These are phyloP conservation scores for Pythium guiyangense DNA, from an alignment of 352 stramenopile species.

Conservation along the genomic window DNA sequence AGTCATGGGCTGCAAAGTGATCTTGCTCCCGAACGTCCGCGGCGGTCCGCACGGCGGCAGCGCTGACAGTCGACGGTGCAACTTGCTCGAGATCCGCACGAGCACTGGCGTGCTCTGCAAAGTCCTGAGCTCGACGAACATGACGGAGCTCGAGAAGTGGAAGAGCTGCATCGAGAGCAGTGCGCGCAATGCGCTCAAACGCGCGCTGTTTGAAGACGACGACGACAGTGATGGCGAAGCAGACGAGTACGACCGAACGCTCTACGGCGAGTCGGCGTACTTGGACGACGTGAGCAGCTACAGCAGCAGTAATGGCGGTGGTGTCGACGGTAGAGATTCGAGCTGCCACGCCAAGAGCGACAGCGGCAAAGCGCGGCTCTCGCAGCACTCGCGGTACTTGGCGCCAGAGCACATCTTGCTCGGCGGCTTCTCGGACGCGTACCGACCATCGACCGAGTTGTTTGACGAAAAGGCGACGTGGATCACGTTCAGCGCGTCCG, in stretches of 20 bases:
- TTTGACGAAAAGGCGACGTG: slow-evolving; percentile 52
- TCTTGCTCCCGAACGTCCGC: slow-evolving; percentile 42
- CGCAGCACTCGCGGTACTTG: slow-evolving; percentile 20
- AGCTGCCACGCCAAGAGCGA: slow-evolving; percentile 8
- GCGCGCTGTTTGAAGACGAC: slow-evolving; percentile 9
- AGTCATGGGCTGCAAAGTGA: slow-evolving; percentile 59
- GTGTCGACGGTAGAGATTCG: slow-evolving; percentile 8
- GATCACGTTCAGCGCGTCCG: slow-evolving; percentile 70
- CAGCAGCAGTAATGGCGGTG: slow-evolving; percentile 15
- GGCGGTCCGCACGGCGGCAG: slow-evolving; percentile 36
- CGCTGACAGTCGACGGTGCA: slow-evolving; percentile 14
- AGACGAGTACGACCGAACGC: slow-evolving; percentile 27
- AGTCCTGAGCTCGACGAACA: slow-evolving; percentile 57
- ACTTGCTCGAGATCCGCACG: slow-evolving; percentile 61
- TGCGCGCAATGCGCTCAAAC: slow-evolving; percentile 33
- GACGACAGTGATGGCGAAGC: slow-evolving; percentile 20
- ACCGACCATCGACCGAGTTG: slow-evolving; percentile 37
- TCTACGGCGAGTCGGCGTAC: slow-evolving; percentile 21
- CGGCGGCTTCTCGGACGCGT: slow-evolving; percentile 72
- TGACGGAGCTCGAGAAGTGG: slow-evolving; percentile 66
- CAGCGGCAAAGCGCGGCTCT: slow-evolving; percentile 1
- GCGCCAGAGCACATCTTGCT: slow-evolving; percentile 47
- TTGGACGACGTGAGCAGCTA: slow-evolving; percentile 13
- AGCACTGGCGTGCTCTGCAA: slow-evolving; percentile 41
- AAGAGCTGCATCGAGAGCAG: slow-evolving; percentile 63